These are phyloP conservation scores for Trichoderma polysporum DNA, from an alignment of 2,329 filamentous ascomycete genomes.

Conservation along the genomic window DNA sequence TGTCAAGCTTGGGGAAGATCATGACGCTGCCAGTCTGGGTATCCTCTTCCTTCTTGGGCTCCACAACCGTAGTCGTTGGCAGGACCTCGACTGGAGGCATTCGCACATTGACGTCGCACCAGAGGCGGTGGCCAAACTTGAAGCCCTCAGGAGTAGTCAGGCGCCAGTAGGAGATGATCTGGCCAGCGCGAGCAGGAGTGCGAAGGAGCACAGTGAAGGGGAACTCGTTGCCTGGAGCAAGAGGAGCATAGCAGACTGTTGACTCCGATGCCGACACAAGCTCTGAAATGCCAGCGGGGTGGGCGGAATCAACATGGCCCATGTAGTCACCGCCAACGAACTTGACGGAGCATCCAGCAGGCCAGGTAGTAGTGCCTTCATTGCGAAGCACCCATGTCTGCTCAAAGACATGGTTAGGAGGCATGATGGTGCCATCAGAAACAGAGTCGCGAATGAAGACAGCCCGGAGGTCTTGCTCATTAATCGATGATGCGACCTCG, in stretches of 20 bases:
- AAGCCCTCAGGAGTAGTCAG: conserved; percentile 76
- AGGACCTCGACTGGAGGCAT: conserved; percentile 29
- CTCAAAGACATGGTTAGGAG: conserved; percentile 71
- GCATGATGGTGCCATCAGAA: conserved; percentile 71
- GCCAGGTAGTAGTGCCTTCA: conserved; percentile 76
- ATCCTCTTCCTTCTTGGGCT: conserved; percentile 37
- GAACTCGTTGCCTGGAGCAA: conserved; percentile 72
- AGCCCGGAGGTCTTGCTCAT: conserved; percentile 44
- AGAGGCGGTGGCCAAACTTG: conserved; percentile 89
- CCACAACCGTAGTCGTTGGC: conserved; percentile 27
- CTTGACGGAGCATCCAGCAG: conserved; percentile 82
- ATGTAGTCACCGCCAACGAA: conserved; percentile 96
- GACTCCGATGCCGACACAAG: conserved; percentile 80
- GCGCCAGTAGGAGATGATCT: conserved; percentile 94
- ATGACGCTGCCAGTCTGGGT: conserved; percentile 61
- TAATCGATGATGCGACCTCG: conserved; percentile 24
- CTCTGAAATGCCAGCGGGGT: conserved; percentile 74
- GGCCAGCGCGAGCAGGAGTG: conserved; percentile 73
- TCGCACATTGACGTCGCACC: conserved; percentile 85
- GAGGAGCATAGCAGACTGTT: conserved; percentile 66
- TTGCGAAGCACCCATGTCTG: conserved; percentile 94
- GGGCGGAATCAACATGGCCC: conserved; percentile 81
- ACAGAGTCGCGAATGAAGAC: conserved; percentile 77
- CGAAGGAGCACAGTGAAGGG: conserved; percentile 84
- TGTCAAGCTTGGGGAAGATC: conserved; percentile 96